Conservation (phyloP, 164 flowering plant species). For the Nymphaea thermarum region DNA sequence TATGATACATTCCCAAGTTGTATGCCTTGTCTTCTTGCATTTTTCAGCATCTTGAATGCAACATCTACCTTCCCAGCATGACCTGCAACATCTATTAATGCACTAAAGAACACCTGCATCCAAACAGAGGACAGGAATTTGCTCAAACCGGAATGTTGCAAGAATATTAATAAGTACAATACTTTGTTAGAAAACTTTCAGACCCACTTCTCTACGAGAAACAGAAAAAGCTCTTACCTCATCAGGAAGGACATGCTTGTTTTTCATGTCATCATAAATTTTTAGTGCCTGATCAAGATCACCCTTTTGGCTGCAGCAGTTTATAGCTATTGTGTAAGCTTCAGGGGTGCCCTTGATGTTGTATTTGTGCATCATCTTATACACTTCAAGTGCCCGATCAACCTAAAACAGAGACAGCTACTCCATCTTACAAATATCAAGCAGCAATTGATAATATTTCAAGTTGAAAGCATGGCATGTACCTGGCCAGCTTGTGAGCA, state of each 20-base stretch:
- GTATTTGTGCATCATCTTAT: slow-evolving; percentile 67
- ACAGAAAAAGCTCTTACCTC: slow-evolving; percentile 40
- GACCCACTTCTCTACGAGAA: not conserved
- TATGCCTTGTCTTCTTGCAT: slow-evolving; percentile 41
- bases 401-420: slow-evolving; percentile 29
- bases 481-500: slow-evolving; percentile 87
- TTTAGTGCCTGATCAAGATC: slow-evolving; percentile 75
- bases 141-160: no score
- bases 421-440: not conserved
- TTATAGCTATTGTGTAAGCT: slow-evolving; percentile 89
- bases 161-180: no score
- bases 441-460: slow-evolving; percentile 1
- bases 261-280: slow-evolving; percentile 65
- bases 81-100: slow-evolving; percentile 86
- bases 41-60: slow-evolving; percentile 58
- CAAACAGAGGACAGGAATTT: not conserved
- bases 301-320: slow-evolving; percentile 73
- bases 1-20: slow-evolving; percentile 58
- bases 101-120: slow-evolving; percentile 79
- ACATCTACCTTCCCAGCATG: slow-evolving; percentile 81
- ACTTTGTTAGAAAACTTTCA: no score
- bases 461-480: slow-evolving; percentile 4
- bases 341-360: slow-evolving; percentile 87
- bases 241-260: slow-evolving; percentile 69
- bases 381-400: slow-evolving; percentile 75